A percentile compares a stretch with the other conserved stretches of the same genome.
phyloP scores from a whole-genome alignment of 495 filamentous ascomycete species.

The Aspergillus coremiiformis region DNA sequence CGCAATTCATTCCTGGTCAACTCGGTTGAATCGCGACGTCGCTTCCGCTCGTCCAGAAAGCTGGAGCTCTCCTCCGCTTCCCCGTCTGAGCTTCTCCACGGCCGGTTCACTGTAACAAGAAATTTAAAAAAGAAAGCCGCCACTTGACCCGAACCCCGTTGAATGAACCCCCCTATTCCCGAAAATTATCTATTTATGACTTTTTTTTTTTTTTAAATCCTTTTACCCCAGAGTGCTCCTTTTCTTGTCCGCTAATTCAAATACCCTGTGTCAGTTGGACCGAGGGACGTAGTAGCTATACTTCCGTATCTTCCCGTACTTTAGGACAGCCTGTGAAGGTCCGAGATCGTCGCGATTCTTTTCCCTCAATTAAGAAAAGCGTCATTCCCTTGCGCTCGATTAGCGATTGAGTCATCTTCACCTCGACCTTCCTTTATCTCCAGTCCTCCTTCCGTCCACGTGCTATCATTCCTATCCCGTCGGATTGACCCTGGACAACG shows the following conservation, averaged over 20 bases:
- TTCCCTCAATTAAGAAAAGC: conserved; percentile 6
- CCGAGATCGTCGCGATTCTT: conserved; percentile 16
- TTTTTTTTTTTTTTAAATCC: conserved; percentile 2
- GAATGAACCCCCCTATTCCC: conserved; percentile 19
- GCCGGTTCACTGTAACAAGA: conserved; percentile 8
- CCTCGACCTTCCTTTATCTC: conserved; percentile 2
- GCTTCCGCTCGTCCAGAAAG: conserved; percentile 41
- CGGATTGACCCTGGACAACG: neutral
- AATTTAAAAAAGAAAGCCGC: conserved; percentile 20
- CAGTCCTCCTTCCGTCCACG: conserved; percentile 2
- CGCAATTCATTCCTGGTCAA: neutral
- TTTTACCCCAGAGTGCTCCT: neutral
- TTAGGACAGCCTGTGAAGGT: conserved; percentile 13
- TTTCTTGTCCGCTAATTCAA: conserved; percentile 4
- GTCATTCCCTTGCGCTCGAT: neutral
- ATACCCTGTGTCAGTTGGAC: conserved; percentile 9
- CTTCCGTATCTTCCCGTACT: conserved; percentile 23
- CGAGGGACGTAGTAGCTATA: conserved; percentile 20
- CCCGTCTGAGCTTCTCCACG: conserved; percentile 32
- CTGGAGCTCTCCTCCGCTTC: conserved; percentile 37
- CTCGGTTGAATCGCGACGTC: conserved; percentile 5
- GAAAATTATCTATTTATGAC: conserved; percentile 11
- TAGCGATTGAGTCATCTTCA: conserved; percentile 1
- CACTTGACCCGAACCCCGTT: conserved; percentile 22
- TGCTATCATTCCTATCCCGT: conserved; percentile 23